Evolutionary conservation across 2,329 filamentous ascomycete species (phyloP), one percentile per base, ranked within the genome.

Genomic region (Aspergillus ruber): DNA sequence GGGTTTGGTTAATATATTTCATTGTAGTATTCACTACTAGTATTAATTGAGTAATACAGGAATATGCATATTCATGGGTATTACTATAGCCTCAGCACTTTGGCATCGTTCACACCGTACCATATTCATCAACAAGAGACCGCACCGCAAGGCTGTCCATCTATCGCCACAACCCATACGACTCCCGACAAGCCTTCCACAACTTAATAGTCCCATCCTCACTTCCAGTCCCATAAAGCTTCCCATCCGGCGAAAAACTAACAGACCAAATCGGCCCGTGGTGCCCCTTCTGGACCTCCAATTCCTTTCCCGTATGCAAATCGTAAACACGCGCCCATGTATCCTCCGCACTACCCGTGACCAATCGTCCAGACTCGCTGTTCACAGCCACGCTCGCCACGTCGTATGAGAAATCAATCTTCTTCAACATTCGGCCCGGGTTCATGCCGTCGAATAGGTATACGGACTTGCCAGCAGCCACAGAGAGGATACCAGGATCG

Each of bases 141-240:
- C 23, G 23, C 23, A 8, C 23, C 23, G 23, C 23, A 25, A 25
- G 23, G 23, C 23, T 25, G 23, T 36, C 6, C 17, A 9, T 23
- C 39, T 42, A 84, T 57, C 77, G 75, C 83, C 83, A 86, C 17
- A 86, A 66, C 13, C 83, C 83, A 62, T 85, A 85, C 2, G 80
- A 74, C 40, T 82, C 81, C 41, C 74, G 74, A 44, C 81, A 83
- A 50, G 82, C 82, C 65, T 86, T 86, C 83, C 83, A 86, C 56
- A 98, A 76, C 73, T 98, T 98, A 68, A 98, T 94, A 0, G 93
- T 98, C 36, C 93, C 93, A 61, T 98, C 93, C 66, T 98, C 93
- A 43, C 90, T 96, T 25, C 88, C 93, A 1, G 93, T 98, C 1
- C 90, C 93, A 64, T 97, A 98, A 6, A 98, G 75, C 65, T 95